Evolutionary conservation across 208 protist species (phyloP).

Genomic region (Trypanosoma caninum): DNA sequence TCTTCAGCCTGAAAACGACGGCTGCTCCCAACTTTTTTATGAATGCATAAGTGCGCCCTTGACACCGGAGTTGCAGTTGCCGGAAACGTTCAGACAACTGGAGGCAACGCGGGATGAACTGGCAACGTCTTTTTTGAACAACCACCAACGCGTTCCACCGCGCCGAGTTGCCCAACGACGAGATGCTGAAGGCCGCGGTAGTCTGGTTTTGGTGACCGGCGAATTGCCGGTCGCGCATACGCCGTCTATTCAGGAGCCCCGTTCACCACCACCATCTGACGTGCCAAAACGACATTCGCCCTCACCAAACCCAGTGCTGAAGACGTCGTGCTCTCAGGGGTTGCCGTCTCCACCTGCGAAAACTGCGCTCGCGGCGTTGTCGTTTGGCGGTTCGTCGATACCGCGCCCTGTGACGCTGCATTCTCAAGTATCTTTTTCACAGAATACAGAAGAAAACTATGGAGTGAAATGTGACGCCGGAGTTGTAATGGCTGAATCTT

Average conservation of each 20-base stretch:
- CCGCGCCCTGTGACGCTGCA: conserved; percentile 64
- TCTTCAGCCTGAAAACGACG: background rate
- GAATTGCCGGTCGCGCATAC: conserved; percentile 5
- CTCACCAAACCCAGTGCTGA: background rate
- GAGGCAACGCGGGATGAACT: conserved; percentile 21
- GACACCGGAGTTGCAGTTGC: conserved; percentile 28
- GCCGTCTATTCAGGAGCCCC: conserved; percentile 23
- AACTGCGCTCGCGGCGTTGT: background rate
- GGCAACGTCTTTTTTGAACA: background rate
- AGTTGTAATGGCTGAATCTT: too few species aligned
- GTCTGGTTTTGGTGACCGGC: conserved; percentile 22
- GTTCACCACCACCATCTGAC: conserved; percentile 16
- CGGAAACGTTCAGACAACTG: conserved; percentile 5
- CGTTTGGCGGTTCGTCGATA: conserved; percentile 31
- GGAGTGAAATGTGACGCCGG: conserved; percentile 4
- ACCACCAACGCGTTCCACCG: background rate
- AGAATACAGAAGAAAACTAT: conserved; percentile 8
- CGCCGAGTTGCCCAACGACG: background rate
- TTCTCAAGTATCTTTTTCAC: conserved; percentile 39
- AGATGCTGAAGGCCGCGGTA: conserved; percentile 4
- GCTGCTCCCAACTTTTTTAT: conserved; percentile 30
- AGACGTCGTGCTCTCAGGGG: background rate
- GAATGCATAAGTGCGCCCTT: conserved; percentile 47
- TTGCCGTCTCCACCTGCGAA: background rate
- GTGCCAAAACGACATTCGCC: conserved; percentile 1